phyloP scores from a whole-genome alignment of 2,329 filamentous ascomycete genomes.

The Fusarium sulawesiense region DNA sequence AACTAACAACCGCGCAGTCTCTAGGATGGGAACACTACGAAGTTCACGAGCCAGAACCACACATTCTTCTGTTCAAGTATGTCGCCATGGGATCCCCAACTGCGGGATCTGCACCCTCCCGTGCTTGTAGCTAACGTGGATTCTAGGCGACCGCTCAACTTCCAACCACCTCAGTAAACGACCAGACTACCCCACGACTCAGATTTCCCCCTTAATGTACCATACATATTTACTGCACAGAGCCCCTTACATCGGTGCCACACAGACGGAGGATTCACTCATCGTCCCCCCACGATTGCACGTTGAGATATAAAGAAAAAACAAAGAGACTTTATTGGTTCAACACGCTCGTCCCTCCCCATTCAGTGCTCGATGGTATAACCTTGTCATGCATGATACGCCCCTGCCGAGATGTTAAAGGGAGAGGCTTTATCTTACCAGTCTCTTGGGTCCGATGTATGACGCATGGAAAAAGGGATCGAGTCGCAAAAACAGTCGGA shows the following conservation, averaged over 20 bases:
- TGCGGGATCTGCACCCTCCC: neutral
- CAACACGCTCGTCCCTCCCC: slow-evolving; percentile 35
- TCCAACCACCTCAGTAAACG: slow-evolving; percentile 73
- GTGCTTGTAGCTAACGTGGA: slow-evolving; percentile 2
- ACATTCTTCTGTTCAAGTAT: slow-evolving; percentile 98
- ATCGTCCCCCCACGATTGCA: slow-evolving; percentile 42
- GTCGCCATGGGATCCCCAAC: slow-evolving; percentile 50
- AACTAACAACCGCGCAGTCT: slow-evolving; percentile 69
- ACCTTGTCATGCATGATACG: slow-evolving; percentile 3
- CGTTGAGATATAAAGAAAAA: slow-evolving; percentile 46
- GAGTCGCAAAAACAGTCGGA: slow-evolving; percentile 28
- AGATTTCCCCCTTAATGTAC: slow-evolving; percentile 43
- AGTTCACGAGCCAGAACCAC: slow-evolving; percentile 97
- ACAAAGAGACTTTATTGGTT: slow-evolving; percentile 42
- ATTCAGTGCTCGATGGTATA: slow-evolving; percentile 35
- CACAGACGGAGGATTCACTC: slow-evolving; percentile 33
- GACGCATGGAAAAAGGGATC: slow-evolving; percentile 26
- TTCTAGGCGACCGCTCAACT: slow-evolving; percentile 84
- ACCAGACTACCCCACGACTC: slow-evolving; percentile 23
- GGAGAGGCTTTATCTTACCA: slow-evolving; percentile 11
- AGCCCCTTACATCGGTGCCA: slow-evolving; percentile 37
- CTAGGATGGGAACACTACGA: slow-evolving; percentile 99
- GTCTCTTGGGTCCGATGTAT: slow-evolving; percentile 19
- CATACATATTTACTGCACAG: slow-evolving; percentile 45
- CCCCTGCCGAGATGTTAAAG: slow-evolving; percentile 9